phyloP scores from a whole-genome alignment of 768 basidiomycete species.

The Pseudohyphozyma bogoriensis region DNA sequence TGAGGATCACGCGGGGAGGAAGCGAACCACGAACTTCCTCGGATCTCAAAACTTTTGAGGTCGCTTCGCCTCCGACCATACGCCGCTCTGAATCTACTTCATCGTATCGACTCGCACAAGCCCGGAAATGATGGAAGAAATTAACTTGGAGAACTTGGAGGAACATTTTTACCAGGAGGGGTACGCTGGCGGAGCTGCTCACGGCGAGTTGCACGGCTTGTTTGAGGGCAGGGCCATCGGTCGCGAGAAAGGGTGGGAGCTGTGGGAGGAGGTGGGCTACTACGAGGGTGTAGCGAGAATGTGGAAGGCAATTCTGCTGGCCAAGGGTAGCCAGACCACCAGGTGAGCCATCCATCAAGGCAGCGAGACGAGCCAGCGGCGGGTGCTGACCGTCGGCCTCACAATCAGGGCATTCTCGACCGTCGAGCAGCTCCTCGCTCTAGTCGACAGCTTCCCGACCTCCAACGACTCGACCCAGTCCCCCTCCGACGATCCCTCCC shows the following conservation, averaged over 20 bases:
- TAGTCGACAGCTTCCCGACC: slow-evolving; percentile 65
- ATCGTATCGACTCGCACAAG: too few relatives aligned
- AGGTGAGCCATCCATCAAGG: background rate
- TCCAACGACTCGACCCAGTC: slow-evolving; percentile 52
- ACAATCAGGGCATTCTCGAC: slow-evolving; percentile 47
- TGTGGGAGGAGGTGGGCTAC: slow-evolving; percentile 95
- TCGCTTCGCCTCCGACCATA: too few relatives aligned
- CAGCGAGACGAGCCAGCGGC: too few relatives aligned
- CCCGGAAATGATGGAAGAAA: too few relatives aligned
- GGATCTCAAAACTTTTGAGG: too few relatives aligned
- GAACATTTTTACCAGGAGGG: slow-evolving; percentile 70
- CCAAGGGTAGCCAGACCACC: background rate
- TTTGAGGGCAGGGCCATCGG: slow-evolving; percentile 87
- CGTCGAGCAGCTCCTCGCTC: slow-evolving; percentile 56
- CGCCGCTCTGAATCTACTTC: too few relatives aligned
- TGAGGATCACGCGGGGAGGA: too few relatives aligned
- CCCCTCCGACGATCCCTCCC: background rate
- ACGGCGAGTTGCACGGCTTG: slow-evolving; percentile 78
- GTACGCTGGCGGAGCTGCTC: slow-evolving; percentile 63
- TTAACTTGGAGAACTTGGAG: too few relatives aligned
- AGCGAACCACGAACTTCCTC: too few relatives aligned
- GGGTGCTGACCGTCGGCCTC: too few relatives aligned
- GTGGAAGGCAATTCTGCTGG: slow-evolving; percentile 50
- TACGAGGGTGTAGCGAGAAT: slow-evolving; percentile 73
- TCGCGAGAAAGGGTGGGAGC: slow-evolving; percentile 79